Evolutionary conservation across 2,329 filamentous ascomycete species (phyloP).

Genomic region (Taxawa tesnikishii): DNA sequence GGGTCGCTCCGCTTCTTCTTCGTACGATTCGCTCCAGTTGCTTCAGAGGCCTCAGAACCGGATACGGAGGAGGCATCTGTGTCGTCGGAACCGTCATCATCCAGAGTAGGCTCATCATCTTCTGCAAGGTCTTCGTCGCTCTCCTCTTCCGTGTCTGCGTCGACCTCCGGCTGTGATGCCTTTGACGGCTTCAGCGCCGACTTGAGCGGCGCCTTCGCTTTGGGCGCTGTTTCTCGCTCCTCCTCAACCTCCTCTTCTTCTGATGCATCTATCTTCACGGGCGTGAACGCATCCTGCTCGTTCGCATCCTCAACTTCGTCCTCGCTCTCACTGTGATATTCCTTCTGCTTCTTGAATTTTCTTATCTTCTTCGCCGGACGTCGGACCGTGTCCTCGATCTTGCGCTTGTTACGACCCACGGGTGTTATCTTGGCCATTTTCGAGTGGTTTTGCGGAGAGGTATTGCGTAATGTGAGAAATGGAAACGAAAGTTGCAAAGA

Average conservation of each 20-base stretch:
- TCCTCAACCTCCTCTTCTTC: constrained; percentile 25
- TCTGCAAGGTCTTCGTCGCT: constrained; percentile 22
- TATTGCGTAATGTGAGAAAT: constrained; percentile 3
- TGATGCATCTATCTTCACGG: constrained; percentile 37
- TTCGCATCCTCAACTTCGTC: constrained; percentile 31
- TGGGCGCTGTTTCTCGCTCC: constrained; percentile 1
- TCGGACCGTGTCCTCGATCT: constrained; percentile 46
- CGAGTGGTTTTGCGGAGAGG: constrained; percentile 6
- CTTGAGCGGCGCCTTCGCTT: constrained; percentile 6
- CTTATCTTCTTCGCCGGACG: constrained; percentile 38
- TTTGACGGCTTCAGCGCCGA: constrained; percentile 5
- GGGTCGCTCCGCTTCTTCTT: constrained; percentile 88
- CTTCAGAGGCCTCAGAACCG: constrained; percentile 11
- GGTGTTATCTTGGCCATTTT: constrained; percentile 30
- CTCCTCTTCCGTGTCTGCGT: constrained; percentile 11
- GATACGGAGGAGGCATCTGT: constrained; percentile 14
- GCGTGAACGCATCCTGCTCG: constrained; percentile 31
- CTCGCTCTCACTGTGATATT: constrained; percentile 54
- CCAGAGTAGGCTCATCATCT: constrained; percentile 27
- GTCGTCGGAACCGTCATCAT: constrained; percentile 18
- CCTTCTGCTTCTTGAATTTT: constrained; percentile 50
- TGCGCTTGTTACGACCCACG: constrained; percentile 18
- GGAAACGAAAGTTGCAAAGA: neutral
- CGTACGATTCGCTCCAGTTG: constrained; percentile 12
- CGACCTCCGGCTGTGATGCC: constrained; percentile 11